Conservation (phyloP, 2,329 filamentous ascomycete species). For the Penicillium sp. region DNA sequence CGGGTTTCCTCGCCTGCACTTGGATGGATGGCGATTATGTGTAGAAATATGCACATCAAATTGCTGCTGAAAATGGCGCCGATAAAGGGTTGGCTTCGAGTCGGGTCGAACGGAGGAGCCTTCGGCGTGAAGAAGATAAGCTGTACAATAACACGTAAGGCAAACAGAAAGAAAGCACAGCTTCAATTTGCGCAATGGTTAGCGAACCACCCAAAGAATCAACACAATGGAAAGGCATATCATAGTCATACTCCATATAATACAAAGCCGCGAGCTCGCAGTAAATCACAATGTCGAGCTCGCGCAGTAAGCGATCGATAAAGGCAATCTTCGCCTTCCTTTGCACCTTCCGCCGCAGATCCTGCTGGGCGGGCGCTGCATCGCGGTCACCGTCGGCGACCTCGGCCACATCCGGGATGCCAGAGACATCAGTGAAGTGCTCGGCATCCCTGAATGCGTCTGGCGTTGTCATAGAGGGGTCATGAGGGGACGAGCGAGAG, state of each 20-base stretch:
- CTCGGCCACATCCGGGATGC: conserved; percentile 29
- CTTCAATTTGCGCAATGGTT: conserved; percentile 28
- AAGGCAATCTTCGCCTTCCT: conserved; percentile 41
- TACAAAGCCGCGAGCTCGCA: conserved; percentile 59
- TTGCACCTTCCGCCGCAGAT: conserved; percentile 31
- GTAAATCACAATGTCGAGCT: conserved; percentile 58
- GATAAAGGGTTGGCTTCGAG: conserved; percentile 51
- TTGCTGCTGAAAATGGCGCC: conserved; percentile 54
- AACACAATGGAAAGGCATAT: not conserved
- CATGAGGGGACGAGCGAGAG: conserved; percentile 28
- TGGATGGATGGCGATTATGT: conserved; percentile 52
- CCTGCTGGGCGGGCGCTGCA: conserved; percentile 15
- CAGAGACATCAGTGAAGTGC: conserved; percentile 44
- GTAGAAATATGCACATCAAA: conserved; percentile 53
- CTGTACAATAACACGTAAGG: conserved; percentile 53
- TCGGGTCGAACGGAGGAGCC: conserved; percentile 49
- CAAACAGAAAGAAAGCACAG: conserved; percentile 56
- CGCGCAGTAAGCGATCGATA: conserved; percentile 54
- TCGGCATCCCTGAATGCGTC: conserved; percentile 45
- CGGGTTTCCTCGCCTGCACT: conserved; percentile 49
- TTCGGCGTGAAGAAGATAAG: conserved; percentile 58
- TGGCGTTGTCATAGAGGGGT: conserved; percentile 45
- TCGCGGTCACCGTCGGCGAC: conserved; percentile 1
- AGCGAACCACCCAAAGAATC: not conserved
- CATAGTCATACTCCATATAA: conserved; percentile 56